Evolutionary conservation across 345 rosid species (phyloP).

Genomic region (Lepidium sativum): DNA sequence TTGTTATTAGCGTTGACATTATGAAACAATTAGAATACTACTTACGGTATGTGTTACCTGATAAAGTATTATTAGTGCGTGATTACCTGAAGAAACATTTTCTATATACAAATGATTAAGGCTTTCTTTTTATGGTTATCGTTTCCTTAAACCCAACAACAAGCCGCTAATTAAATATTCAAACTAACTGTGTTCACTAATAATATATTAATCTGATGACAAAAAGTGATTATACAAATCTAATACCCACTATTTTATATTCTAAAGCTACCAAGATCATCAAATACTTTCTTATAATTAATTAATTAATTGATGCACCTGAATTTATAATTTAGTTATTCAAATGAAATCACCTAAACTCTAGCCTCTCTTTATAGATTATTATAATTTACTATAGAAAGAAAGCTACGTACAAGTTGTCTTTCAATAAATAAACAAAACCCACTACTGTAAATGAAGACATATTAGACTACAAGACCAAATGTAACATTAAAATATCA

Average conservation of each 20-base stretch:
- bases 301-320: not conserved
- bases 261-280: not conserved
- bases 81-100: conserved; percentile 5
- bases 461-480: not conserved
- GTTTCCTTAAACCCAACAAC: conserved; percentile 31
- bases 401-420: not conserved
- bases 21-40: too few relatives aligned
- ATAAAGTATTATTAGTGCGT: conserved; percentile 8
- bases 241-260: not conserved
- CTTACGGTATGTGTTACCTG: not conserved
- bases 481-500: not conserved
- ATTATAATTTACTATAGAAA: not conserved
- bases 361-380: not conserved
- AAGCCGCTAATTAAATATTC: not conserved
- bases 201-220: not conserved
- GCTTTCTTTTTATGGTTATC: not conserved
- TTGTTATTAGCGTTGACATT: too few relatives aligned
- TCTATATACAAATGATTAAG: conserved; percentile 10
- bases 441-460: not conserved
- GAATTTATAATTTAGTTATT: not conserved
- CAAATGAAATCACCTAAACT: not conserved
- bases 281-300: not conserved
- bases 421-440: not conserved
- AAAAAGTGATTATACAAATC: not conserved
- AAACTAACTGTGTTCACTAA: not conserved